Base-by-base conservation (phyloP, 148 eudicot genomes). In the Vaccinium corymbosum region DNA sequence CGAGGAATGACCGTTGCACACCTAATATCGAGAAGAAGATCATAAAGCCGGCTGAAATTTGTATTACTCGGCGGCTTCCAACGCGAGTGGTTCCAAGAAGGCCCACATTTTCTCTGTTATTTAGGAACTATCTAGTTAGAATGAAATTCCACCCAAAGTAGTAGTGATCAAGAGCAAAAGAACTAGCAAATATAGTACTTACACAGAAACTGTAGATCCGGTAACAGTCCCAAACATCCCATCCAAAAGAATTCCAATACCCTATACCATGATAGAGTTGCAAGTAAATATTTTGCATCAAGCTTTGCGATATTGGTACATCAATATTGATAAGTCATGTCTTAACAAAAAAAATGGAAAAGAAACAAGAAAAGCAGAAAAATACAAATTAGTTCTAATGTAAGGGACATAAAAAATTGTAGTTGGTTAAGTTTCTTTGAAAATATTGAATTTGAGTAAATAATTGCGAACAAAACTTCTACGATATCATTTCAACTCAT, bases 31-130 rank as follows among this genome's bases (percentile, higher is more conserved):
- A 94, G 91, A 97, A 97, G 91, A 97, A 97, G 81, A 97, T 97
- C 99, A 97, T 97, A 83, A 95, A 97, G 46, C 99, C 98, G 12
- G 99, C 99, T 68, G 99, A 90, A n/a, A 97, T 93, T 88, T 97
- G 99, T 86, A 95, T 87, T 42, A 97, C 98, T 81, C 99, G 90
- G 27, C 99, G 97, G 85, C 99, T 97, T 50, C 99, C 99, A 38
- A 97, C 95, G 55, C 98, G 95, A 80, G 99, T 97, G 91, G 93
- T 93, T 85, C 99, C 99, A 42, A 97, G 90, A 71, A 97, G 94
- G 46, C 99, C 99, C 0, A 97, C 87, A 86, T 97, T 97, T 90
- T 97, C 99, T 76, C 98, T 95, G 95, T 81, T 78, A 89, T 84
- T 82, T 86, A 17, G 84, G 8, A 83, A 83, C 20, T 19, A 75